phyloP scores from a whole-genome alignment of 805 yeast genomes.

The Candida anglica region DNA sequence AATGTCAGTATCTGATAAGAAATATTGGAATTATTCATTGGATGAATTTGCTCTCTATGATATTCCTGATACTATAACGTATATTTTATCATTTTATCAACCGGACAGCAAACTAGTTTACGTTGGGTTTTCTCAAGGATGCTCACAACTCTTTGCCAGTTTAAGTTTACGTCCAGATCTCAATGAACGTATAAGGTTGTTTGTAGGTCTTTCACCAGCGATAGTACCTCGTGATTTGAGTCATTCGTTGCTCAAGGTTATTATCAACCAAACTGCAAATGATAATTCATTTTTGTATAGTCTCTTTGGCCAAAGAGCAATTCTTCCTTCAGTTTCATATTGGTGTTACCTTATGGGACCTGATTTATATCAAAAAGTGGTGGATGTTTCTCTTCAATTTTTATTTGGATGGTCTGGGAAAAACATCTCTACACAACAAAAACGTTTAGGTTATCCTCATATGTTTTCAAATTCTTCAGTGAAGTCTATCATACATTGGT shows the following conservation, averaged over 20 bases:
- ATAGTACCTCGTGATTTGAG: slow-evolving; percentile 20
- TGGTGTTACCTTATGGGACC: slow-evolving; percentile 22
- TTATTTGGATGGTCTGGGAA: slow-evolving; percentile 25
- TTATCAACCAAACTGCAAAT: slow-evolving; percentile 21
- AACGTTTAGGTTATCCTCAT: slow-evolving; percentile 24
- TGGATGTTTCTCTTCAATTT: slow-evolving; percentile 17
- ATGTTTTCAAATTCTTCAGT: slow-evolving; percentile 27
- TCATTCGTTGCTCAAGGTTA: slow-evolving; percentile 19
- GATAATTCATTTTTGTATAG: slow-evolving; percentile 20
- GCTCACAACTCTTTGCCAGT: slow-evolving; percentile 29
- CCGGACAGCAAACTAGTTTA: slow-evolving; percentile 14
- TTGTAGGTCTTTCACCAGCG: slow-evolving; percentile 28
- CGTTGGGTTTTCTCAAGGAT: slow-evolving; percentile 29
- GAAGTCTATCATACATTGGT: slow-evolving; percentile 27
- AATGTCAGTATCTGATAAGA: slow-evolving; percentile 16
- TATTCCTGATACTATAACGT: slow-evolving; percentile 22
- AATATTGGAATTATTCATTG: slow-evolving; percentile 28
- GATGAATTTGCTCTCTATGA: slow-evolving; percentile 30
- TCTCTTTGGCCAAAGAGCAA: slow-evolving; percentile 24
- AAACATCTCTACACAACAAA: slow-evolving; percentile 19
- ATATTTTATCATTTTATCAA: slow-evolving; percentile 15
- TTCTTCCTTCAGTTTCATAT: slow-evolving; percentile 25
- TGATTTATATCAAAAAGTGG: slow-evolving; percentile 16
- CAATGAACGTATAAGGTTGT: slow-evolving; percentile 16
- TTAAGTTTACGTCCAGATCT: slow-evolving; percentile 21